Percentiles rank a stretch among this genome's conserved stretches.
Conservation (phyloP, 1,139 yeast genomes). For the Saccharomyces hybrid region DNA sequence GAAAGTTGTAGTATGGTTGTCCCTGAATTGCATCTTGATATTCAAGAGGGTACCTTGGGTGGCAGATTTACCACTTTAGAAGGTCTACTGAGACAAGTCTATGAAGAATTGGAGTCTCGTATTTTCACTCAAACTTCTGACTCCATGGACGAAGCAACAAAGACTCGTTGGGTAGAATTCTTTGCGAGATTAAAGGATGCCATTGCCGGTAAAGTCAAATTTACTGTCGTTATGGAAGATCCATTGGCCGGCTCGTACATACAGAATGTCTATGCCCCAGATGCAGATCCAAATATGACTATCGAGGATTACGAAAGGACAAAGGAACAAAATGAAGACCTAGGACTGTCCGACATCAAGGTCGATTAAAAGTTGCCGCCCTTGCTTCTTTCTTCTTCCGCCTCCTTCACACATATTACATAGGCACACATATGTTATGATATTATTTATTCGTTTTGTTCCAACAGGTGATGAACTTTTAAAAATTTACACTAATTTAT, state of each 20-base stretch:
- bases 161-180: conserved; percentile 72
- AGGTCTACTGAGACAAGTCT: conserved; percentile 82
- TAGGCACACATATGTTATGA: background rate
- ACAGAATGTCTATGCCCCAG: conserved; percentile 97
- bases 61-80: conserved; percentile 96
- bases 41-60: conserved; percentile 94
- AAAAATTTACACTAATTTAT: background rate
- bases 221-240: conserved; percentile 84
- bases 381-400: background rate
- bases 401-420: background rate
- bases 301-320: conserved; percentile 88
- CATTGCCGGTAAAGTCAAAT: conserved; percentile 71
- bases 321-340: conserved; percentile 76
- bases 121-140: conserved; percentile 84
- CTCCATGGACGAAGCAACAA: conserved; percentile 77
- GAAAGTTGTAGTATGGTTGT: conserved; percentile 83
- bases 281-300: conserved; percentile 89
- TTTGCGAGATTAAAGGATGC: conserved; percentile 72
- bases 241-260: conserved; percentile 93
- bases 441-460: background rate
- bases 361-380: conserved; percentile 20
- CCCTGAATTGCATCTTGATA: conserved; percentile 85
- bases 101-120: conserved; percentile 78
- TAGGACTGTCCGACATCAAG: conserved; percentile 80
- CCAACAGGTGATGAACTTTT: background rate